Evolutionary conservation across 176 grass and related monocot genomes (phyloP), one percentile per base, ranked within the genome.

Genomic region (Oropetium thomaeum): DNA sequence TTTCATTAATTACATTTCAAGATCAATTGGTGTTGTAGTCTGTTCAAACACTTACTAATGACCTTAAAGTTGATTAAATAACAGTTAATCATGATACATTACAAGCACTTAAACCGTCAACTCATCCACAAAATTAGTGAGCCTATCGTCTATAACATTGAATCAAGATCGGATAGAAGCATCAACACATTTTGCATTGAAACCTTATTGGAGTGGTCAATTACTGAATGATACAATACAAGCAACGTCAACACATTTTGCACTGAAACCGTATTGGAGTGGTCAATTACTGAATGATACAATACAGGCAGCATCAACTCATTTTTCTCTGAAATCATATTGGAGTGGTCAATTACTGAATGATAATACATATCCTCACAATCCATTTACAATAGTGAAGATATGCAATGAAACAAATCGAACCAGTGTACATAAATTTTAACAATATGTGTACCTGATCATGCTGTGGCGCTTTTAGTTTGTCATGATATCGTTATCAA

Each of bases 401-500:
- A 44, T 58, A 38, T 67, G 10, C 5, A 15, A 11, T 40, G 23
- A 68, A 67, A 67, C 29, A 37, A 58, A 78, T n/a, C n/a, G n/a
- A n/a, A n/a, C n/a, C n/a, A 61, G 15, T 69, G 51, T 61, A 62
- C 9, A 80, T 62, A 82, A 72, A 80, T 82, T n/a, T 66, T n/a
- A 73, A 68, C 12, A 11, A 54, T 7, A 37, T 53, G 52, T 74
- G 27, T 87, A 87, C 85, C 85, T 89, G 65, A 77, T 77, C 33
- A 5, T 60, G 71, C n/a, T 26, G 10, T 76, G 30, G 48, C 47
- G 52, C 47, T 52, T 71, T 69, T 26, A 71, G 39, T 31, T 22
- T 59, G 71, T 37, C 71, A 81, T 65, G 41, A 74, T 44, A 25
- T 63, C 78, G 39, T 79, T 68, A 88, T 88, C 62, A 14, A 69